phyloP scores from a whole-genome alignment of 164 flowering plant genomes.

The Nelumbo lutea region DNA sequence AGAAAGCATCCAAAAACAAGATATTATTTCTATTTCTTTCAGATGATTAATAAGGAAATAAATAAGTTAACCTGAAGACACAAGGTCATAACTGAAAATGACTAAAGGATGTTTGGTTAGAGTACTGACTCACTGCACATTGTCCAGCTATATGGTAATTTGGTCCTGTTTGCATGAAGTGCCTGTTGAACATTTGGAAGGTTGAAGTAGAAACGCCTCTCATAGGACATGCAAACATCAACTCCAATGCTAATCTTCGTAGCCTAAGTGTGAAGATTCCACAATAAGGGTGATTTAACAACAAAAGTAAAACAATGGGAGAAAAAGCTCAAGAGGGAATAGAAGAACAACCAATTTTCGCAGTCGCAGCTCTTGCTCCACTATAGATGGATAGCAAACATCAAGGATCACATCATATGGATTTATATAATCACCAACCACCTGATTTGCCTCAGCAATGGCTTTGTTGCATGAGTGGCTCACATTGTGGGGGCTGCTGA shows the following conservation, averaged over 20 bases:
- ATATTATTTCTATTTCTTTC: too few relatives aligned
- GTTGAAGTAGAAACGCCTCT: slow-evolving; percentile 75
- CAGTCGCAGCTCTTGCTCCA: slow-evolving; percentile 85
- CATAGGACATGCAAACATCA: slow-evolving; percentile 85
- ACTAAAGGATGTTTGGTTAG: background rate
- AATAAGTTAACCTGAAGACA: background rate
- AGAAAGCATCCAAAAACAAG: too few relatives aligned
- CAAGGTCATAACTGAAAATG: background rate
- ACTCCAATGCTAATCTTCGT: slow-evolving; percentile 86
- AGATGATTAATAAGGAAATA: background rate
- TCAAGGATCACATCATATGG: slow-evolving; percentile 83
- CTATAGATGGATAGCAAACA: slow-evolving; percentile 87
- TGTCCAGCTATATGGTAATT: slow-evolving; percentile 66
- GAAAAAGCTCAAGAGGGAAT: background rate
- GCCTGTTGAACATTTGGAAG: slow-evolving; percentile 91
- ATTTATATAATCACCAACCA: slow-evolving; percentile 73
- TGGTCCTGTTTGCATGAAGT: slow-evolving; percentile 89
- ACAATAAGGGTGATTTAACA: background rate
- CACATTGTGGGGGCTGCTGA: slow-evolving; percentile 56
- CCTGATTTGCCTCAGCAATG: slow-evolving; percentile 40
- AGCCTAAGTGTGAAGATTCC: slow-evolving; percentile 40
- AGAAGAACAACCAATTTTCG: slow-evolving; percentile 47
- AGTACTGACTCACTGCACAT: slow-evolving; percentile 81
- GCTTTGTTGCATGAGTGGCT: slow-evolving; percentile 47
- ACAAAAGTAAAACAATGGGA: background rate